Base-by-base conservation (phyloP, 305 asterid genomes). In the Fraxinus greggii region DNA sequence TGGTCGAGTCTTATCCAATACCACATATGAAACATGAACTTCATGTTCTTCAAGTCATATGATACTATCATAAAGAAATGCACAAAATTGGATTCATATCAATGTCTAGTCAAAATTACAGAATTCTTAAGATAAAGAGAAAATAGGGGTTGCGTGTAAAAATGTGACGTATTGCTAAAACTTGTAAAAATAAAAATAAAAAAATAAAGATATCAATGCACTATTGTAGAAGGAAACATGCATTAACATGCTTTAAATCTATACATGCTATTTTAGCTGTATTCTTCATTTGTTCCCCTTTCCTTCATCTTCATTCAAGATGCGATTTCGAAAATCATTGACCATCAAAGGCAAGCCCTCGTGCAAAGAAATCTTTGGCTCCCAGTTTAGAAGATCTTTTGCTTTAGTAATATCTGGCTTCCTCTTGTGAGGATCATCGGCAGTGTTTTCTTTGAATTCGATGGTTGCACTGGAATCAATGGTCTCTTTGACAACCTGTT, bases 321-420 rank as follows among this genome's bases (percentile, higher is more conserved):
- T 88, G 78, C 90, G 89, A 48, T 86, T 84, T 56, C 86, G 85
- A 80, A 96, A 96, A 86, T 96, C 99, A 32, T 80, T 84, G 38
- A 94, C 98, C 99, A 96, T 96, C 78, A 89, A 89, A 19, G 99
- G 98, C 88, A 96, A 88, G 33, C 99, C 99, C 54, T 93, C 97
- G 29, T 90, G 85, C 75, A 96, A 89, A 15, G 98, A 86, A 65
- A 96, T 82, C 83, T 89, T 92, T 19, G 99, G 99, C 90, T 94
- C 97, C 99, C 99, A 96, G 84, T 96, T 93, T 75, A 96, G 92
- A 70, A 92, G 92, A 31, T 93, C 93, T 85, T 93, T 95, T 48
- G 99, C 99, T 87, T 94, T 94, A 88, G 82, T 86, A 29, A 95
- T 95, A 86, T 95, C 98, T 17, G 99, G 99, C 80, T 95, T 95